Evolutionary conservation across 1,284 basidiomycete genomes (phyloP), one percentile per base, ranked within the genome.

Genomic region (Ganoderma lucidum): DNA sequence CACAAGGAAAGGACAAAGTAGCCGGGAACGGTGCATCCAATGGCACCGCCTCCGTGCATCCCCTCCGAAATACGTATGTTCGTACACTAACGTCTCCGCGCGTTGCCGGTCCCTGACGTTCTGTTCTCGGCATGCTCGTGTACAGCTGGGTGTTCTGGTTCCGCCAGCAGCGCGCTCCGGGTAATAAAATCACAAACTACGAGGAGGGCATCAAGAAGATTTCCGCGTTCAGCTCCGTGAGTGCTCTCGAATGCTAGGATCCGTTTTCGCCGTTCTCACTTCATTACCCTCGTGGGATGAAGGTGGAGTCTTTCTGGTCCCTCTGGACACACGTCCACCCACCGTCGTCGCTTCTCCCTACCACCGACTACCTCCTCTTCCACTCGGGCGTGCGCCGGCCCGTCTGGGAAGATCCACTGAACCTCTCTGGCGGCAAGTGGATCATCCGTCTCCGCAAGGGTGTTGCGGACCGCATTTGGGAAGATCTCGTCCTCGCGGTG

Each of bases 341-440:
- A 3, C 94, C 93, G 0, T 93, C 92, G 3, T 83, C 84, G 9
- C 84, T 94, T 37, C 83, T 87, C 30, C 93, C 94, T 23, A 95
- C 93, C 4, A 94, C 93, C 6, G 93, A 95, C 80, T 94, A 94
- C 73, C 88, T 96, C 62, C 86, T 96, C 70, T 96, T 96, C 82
- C 94, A 95, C 77, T 84, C 89, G 3, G 92, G 91, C 61, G 84
- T 96, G 65, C 90, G 89, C 41, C 86, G 94, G 67, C 95, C 95
- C 1, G 92, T 96, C 9, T 96, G 95, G 95, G 95, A 96, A 79
- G 95, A 96, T 80, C 93, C 94, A 2, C 83, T 95, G 66, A 96
- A 96, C 80, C 82, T 92, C 63, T 80, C 87, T n/a, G 95, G 95
- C 37, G 95, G 95, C n/a, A 96, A 96, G 81, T 96, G 95, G 94